Evolutionary conservation across 208 protist genomes (phyloP), one percentile per base, ranked within the genome.

Genomic region (Leishmania major): DNA sequence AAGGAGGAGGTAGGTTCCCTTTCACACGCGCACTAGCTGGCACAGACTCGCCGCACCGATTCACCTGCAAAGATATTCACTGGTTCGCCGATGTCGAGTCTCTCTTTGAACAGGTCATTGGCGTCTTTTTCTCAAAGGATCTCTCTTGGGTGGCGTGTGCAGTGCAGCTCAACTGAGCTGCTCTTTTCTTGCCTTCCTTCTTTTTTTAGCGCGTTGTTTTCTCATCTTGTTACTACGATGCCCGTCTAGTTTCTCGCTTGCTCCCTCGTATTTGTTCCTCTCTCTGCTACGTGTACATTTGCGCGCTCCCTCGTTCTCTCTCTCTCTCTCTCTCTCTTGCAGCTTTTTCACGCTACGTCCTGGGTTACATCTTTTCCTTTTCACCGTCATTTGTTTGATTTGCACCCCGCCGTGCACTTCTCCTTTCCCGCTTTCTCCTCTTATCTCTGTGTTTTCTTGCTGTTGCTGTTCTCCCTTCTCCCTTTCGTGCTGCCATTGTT

Each of bases 311-410:
- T 62, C 71, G 2, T 35, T 45, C 43, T 59, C 31, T 25, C 22
- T 37, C 47, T 45, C 43, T 59, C 31, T 25, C 22, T 37, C 47
- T 59, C 31, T 25, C 22, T 37, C 47, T 25, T 62, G 51, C 51
- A 55, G 5, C 51, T 22, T 22, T 22, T 55, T 15, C 51, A 55
- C 51, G 51, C 17, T 22, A 7, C 51, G 17, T 55, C 15, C 17
- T 22, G 51, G 51, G 51, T 5, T 17, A 6, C 51, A 4, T 78
- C 25, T 80, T 74, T 62, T 59, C 83, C 55, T 81, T 87, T 78
- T 49, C 77, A 59, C 66, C 22, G 25, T 6, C 4, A 10, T 53
- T 74, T 4, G 10, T 43, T 22, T 69, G 0, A 1, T 49, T 37
- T 8, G 49, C 22, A 25, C 31, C 22, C 66, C 22, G 31, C 13